Evolutionary conservation across 2,329 filamentous ascomycete species (phyloP).

Genomic region (Coniella lustricola): DNA sequence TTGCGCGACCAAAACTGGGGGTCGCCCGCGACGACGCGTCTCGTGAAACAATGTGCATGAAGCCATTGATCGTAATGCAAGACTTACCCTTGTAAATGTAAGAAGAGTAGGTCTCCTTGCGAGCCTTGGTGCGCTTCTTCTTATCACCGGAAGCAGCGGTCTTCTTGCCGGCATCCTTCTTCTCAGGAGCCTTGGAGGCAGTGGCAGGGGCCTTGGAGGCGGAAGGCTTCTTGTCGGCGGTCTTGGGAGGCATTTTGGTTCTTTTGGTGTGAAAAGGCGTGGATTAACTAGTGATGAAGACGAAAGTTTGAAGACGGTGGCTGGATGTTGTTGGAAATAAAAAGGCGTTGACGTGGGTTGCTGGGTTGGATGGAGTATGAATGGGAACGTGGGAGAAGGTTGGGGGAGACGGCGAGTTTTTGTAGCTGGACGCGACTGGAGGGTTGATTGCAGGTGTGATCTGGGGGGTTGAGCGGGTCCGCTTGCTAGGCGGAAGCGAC

Average conservation of each 20-base stretch:
- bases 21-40: conserved; percentile 17
- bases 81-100: conserved; percentile 99
- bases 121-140: conserved; percentile 99
- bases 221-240: conserved; percentile 97
- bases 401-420: conserved; percentile 49
- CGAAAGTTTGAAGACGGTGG: conserved; percentile 20
- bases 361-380: conserved; percentile 37
- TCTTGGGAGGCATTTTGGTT: conserved; percentile 90
- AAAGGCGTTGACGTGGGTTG: conserved; percentile 26
- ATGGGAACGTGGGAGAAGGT: conserved; percentile 37
- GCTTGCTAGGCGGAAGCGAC: background rate
- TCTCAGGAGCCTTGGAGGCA: conserved; percentile 67
- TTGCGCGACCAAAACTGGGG: conserved; percentile 6
- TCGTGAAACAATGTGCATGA: background rate
- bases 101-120: conserved; percentile 99
- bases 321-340: conserved; percentile 19
- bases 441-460: conserved; percentile 42
- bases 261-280: conserved; percentile 14
- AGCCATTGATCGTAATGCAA: conserved; percentile 8
- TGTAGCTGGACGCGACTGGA: conserved; percentile 51
- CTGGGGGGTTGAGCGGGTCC: conserved; percentile 2
- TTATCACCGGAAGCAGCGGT: conserved; percentile 92
- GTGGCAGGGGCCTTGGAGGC: conserved; percentile 89
- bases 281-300: conserved; percentile 14
- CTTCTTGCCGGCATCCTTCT: conserved; percentile 99